These are phyloP conservation scores for Trichoderma afroharzianum DNA, from an alignment of 2,329 filamentous ascomycete genomes.

Conservation along the genomic window DNA sequence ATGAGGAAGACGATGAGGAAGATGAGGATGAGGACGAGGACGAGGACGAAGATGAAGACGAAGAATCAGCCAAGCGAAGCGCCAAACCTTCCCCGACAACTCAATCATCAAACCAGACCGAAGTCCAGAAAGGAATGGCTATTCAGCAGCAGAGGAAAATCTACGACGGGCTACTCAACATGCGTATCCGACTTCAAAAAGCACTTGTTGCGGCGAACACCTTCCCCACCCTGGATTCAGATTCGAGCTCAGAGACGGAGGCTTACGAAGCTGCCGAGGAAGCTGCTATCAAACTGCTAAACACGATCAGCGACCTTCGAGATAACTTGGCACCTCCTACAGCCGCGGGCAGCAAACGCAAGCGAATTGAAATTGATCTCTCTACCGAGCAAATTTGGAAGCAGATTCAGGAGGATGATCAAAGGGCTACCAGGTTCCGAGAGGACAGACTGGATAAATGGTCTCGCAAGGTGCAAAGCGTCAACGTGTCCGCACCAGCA, in stretches of 20 bases:
- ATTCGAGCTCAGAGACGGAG: slow-evolving; percentile 39
- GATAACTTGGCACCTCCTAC: slow-evolving; percentile 53
- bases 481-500: slow-evolving; percentile 36
- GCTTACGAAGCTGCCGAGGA: slow-evolving; percentile 75
- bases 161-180: slow-evolving; percentile 85
- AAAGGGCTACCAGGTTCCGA: slow-evolving; percentile 55
- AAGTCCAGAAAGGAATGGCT: slow-evolving; percentile 79
- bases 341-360: slow-evolving; percentile 58
- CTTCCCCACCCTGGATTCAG: slow-evolving; percentile 48
- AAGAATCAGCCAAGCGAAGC: slow-evolving; percentile 22
- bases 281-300: slow-evolving; percentile 81
- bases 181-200: slow-evolving; percentile 90
- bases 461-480: slow-evolving; percentile 65
- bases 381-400: slow-evolving; percentile 68
- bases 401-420: slow-evolving; percentile 64
- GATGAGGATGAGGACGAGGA: not conserved
- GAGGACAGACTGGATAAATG: slow-evolving; percentile 81
- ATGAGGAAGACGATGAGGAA: slow-evolving; percentile 25
- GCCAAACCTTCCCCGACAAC: slow-evolving; percentile 33
- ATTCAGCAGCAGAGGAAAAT: slow-evolving; percentile 81
- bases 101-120: slow-evolving; percentile 40
- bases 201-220: slow-evolving; percentile 80
- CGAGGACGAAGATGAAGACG: slow-evolving; percentile 18
- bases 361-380: slow-evolving; percentile 53
- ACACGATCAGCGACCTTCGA: slow-evolving; percentile 69